Conservation (phyloP, 306 rosid genomes). For the Pyrus bretschneideri region DNA sequence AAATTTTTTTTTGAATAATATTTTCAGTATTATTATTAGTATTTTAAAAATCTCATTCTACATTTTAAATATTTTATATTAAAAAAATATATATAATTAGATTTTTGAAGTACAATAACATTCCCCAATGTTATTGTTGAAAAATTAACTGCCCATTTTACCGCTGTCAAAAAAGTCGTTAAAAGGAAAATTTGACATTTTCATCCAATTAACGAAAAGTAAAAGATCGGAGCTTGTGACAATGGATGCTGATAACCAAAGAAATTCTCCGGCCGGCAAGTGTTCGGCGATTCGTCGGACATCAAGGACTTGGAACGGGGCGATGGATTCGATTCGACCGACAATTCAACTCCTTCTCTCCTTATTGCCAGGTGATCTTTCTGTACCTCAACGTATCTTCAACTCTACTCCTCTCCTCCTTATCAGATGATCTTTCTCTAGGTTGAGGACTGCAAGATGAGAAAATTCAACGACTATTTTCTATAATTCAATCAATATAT, state of each 20-base stretch:
- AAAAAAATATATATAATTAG: too few species aligned
- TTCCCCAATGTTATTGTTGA: not conserved
- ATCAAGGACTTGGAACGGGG: conserved; percentile 23
- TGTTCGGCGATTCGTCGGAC: conserved; percentile 63
- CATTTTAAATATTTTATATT: too few species aligned
- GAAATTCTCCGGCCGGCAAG: conserved; percentile 30
- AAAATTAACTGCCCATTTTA: too few species aligned
- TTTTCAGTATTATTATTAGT: too few species aligned
- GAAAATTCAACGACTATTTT: not conserved
- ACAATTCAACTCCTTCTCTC: not conserved
- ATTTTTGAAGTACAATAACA: too few species aligned
- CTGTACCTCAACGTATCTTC: not conserved
- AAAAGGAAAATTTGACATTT: not conserved
- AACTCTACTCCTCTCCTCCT: not conserved
- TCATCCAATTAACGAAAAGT: not conserved
- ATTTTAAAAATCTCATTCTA: too few species aligned
- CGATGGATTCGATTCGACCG: not conserved
- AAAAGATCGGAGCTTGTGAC: not conserved
- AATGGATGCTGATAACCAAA: conserved; percentile 16
- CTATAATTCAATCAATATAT: not conserved
- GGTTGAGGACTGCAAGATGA: not conserved
- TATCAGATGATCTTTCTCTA: not conserved
- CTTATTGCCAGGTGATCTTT: not conserved
- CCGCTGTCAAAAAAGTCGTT: not conserved
- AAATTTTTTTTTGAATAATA: not conserved